Percentiles rank a stretch among this genome's conserved stretches.
phyloP scores from a whole-genome alignment of 345 rosid species.

The Bruguiera parviflora region DNA sequence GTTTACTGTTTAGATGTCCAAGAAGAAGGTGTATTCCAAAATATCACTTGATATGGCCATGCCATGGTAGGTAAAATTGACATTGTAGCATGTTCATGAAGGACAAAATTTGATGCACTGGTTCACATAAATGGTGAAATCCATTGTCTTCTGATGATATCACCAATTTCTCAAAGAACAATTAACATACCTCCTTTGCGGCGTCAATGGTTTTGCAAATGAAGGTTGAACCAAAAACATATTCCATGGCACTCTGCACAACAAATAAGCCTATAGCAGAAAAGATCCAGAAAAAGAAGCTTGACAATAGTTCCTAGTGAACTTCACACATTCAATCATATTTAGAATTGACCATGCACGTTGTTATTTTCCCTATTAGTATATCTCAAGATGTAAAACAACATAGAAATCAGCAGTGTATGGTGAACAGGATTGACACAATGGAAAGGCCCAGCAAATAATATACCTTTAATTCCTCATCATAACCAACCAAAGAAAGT shows the following conservation, averaged over 20 bases:
- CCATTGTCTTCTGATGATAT: not conserved
- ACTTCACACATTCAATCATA: not conserved
- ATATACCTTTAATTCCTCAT: conserved; percentile 65
- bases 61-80: no score
- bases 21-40: no score
- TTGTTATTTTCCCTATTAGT: not conserved
- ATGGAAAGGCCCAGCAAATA: not conserved
- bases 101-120: no score
- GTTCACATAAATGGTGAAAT: no score
- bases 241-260: conserved; percentile 90
- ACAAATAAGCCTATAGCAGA: conserved; percentile 15
- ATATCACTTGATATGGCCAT: no score
- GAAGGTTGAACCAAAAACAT: conserved; percentile 90
- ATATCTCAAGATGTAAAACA: no score
- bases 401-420: not conserved
- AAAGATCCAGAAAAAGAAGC: not conserved
- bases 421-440: not conserved
- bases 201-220: conserved; percentile 82
- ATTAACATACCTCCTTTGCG: conserved; percentile 72
- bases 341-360: not conserved
- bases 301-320: conserved; percentile 8
- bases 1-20: not conserved
- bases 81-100: no score
- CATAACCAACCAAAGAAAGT: conserved; percentile 84
- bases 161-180: not conserved